Evolutionary conservation across 768 basidiomycete genomes (phyloP).

Genomic region (Cubamyces sp.): DNA sequence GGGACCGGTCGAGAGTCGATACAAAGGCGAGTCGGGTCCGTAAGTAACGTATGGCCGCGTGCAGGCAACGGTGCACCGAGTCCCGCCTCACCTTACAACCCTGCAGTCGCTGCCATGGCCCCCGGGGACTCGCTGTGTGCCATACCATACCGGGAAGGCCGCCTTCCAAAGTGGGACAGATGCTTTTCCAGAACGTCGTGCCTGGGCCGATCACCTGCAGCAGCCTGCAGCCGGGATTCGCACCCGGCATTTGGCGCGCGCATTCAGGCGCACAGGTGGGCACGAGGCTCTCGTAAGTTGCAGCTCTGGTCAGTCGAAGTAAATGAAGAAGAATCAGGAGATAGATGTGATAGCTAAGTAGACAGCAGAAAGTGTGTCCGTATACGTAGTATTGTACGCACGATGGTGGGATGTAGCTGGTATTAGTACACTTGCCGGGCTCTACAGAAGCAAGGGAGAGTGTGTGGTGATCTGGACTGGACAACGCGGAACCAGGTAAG

Average conservation of each 20-base stretch:
- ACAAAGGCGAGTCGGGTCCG: too few relatives aligned
- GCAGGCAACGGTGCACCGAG: too few relatives aligned
- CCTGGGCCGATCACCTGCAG: neutral
- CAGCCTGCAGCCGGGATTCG: neutral
- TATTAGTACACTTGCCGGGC: slow-evolving; percentile 15
- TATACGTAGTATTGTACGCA: neutral
- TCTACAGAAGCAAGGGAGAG: slow-evolving; percentile 14
- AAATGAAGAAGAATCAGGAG: neutral
- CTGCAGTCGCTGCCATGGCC: slow-evolving; percentile 2
- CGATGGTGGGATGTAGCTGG: neutral
- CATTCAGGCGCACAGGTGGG: too few relatives aligned
- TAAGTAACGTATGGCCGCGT: too few relatives aligned
- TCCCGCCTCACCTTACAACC: neutral
- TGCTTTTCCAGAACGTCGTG: neutral
- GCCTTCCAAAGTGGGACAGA: neutral
- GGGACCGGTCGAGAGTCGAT: too few relatives aligned
- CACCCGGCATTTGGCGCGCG: neutral
- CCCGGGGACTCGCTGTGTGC: neutral
- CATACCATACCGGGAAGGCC: neutral
- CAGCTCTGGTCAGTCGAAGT: too few relatives aligned
- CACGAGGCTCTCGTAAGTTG: too few relatives aligned
- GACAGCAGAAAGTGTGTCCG: neutral
- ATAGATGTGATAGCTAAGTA: neutral
- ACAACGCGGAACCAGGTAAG: neutral
- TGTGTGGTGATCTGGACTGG: slow-evolving; percentile 3